Evolutionary conservation across 1,284 basidiomycete genomes (phyloP).

Genomic region (Trichosporon asahii): DNA sequence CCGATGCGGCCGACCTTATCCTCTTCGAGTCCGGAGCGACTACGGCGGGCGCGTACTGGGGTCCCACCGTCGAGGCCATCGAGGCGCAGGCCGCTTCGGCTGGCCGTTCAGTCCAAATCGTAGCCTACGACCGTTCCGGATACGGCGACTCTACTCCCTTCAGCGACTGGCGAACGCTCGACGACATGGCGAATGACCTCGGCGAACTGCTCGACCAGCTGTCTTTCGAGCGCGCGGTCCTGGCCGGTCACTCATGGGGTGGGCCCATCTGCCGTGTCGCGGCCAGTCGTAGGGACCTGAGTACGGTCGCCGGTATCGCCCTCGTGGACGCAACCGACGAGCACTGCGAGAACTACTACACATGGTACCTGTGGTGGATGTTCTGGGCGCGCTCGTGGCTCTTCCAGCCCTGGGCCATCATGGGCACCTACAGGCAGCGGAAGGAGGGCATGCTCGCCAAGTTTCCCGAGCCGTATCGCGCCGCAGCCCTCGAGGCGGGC

Average conservation of each 20-base stretch:
- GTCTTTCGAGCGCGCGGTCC: neutral
- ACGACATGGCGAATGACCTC: constrained; percentile 12
- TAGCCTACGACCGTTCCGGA: constrained; percentile 14
- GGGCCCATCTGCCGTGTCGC: constrained; percentile 8
- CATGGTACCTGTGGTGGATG: neutral
- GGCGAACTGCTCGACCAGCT: constrained; percentile 1
- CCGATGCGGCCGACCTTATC: neutral
- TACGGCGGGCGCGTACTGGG: constrained; percentile 7
- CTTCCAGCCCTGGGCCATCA: neutral
- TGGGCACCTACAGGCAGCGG: neutral
- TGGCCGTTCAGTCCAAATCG: neutral
- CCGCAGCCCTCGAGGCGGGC: neutral
- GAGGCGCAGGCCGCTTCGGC: neutral
- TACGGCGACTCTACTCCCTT: neutral
- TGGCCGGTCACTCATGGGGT: constrained; percentile 15
- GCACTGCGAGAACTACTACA: constrained; percentile 10
- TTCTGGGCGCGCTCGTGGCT: constrained; percentile 14
- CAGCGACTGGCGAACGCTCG: constrained; percentile 8
- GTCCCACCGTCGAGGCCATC: neutral
- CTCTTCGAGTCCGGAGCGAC: constrained; percentile 12
- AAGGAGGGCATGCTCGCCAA: neutral
- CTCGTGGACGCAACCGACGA: constrained; percentile 16
- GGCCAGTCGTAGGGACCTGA: neutral
- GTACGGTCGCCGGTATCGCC: neutral
- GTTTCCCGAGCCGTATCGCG: constrained; percentile 9